phyloP scores from a whole-genome alignment of 768 basidiomycete species.

The Jaapia argillacea region DNA sequence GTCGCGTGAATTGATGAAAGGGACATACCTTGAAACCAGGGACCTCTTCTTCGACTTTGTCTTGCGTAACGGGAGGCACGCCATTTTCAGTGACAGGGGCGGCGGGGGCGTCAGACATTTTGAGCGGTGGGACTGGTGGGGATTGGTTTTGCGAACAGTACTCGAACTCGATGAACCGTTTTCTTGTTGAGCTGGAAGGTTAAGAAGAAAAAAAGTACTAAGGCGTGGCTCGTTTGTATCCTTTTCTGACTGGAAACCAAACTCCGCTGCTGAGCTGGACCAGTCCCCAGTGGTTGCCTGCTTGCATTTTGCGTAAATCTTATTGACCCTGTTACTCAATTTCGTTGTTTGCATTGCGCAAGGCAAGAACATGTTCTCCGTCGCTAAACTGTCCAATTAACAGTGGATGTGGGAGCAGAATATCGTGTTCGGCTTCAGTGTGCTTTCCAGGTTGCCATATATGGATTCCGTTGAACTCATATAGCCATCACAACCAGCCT shows the following conservation, averaged over 20 bases:
- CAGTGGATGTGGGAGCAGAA: no score
- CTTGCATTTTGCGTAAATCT: no score
- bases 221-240: conserved; percentile 9
- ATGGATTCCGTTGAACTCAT: no score
- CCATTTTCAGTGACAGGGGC: conserved; percentile 76
- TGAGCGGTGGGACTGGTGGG: conserved; percentile 48
- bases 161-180: conserved; percentile 78
- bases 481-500: no score
- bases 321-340: no score
- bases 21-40: conserved; percentile 66
- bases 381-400: not conserved
- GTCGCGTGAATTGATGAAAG: conserved; percentile 7
- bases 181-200: conserved; percentile 82
- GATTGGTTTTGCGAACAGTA: conserved; percentile 36
- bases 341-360: no score
- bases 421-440: no score
- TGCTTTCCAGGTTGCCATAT: no score
- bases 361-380: no score
- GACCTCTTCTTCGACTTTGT: conserved; percentile 53
- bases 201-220: conserved; percentile 39
- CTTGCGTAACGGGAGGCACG: conserved; percentile 73
- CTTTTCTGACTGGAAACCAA: conserved; percentile 1
- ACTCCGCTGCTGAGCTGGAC: conserved; percentile 4
- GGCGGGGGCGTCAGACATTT: conserved; percentile 89
- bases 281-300: no score